Evolutionary conservation across 495 filamentous ascomycete species (phyloP).

Genomic region (Copromyces sp.): DNA sequence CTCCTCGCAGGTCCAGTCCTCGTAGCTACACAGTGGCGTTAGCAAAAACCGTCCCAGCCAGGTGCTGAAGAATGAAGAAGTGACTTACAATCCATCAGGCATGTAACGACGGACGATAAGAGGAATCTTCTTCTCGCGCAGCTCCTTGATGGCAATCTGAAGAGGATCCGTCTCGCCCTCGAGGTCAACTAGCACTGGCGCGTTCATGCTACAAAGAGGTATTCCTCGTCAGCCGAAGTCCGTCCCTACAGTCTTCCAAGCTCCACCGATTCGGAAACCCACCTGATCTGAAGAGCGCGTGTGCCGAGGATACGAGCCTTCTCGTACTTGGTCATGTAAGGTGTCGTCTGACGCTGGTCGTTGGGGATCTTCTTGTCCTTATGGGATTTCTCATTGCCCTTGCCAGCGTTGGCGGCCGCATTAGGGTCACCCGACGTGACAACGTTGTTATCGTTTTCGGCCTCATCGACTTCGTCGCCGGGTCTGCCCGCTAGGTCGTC

Average conservation of each 20-base stretch:
- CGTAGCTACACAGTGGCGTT: conserved; percentile 53
- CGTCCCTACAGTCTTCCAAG: background rate
- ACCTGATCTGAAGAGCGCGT: conserved; percentile 93
- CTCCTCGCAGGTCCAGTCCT: conserved; percentile 99
- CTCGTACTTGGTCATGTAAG: conserved; percentile 99
- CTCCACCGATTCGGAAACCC: background rate
- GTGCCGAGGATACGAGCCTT: conserved; percentile 86
- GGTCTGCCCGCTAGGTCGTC: conserved; percentile 46
- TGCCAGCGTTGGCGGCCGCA: conserved; percentile 47
- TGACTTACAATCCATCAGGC: conserved; percentile 87
- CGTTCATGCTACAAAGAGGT: conserved; percentile 70
- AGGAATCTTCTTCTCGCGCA: conserved; percentile 97
- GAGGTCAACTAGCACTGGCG: conserved; percentile 89
- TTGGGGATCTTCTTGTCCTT: conserved; percentile 86
- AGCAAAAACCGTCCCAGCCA: conserved; percentile 10
- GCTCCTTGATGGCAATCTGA: conserved; percentile 93
- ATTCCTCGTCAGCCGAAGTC: background rate
- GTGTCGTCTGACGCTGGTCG: conserved; percentile 82
- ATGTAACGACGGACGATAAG: conserved; percentile 89
- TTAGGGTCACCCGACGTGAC: conserved; percentile 62
- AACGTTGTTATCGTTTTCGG: conserved; percentile 42
- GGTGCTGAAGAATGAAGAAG: background rate
- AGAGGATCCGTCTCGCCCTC: conserved; percentile 97
- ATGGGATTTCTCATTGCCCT: conserved; percentile 42
- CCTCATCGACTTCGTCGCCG: conserved; percentile 35